Evolutionary conservation across 805 yeast species (phyloP).

Genomic region (Candida quercuum): DNA sequence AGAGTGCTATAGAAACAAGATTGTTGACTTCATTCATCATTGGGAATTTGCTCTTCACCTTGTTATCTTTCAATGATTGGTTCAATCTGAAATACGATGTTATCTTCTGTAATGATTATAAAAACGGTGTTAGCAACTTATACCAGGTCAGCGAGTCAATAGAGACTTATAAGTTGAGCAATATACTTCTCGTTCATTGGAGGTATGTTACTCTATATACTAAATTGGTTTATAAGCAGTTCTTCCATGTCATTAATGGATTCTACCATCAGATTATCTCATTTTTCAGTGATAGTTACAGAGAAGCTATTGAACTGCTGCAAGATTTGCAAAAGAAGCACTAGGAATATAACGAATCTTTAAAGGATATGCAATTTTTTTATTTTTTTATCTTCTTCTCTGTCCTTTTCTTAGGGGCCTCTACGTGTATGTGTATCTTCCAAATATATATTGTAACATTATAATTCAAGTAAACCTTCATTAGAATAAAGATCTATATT

Average conservation of each 20-base stretch:
- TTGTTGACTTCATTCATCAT: constrained; percentile 15
- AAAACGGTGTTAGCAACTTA: constrained; percentile 20
- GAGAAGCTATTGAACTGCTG: constrained; percentile 2
- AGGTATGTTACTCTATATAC: constrained; percentile 5
- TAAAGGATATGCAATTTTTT: too few relatives aligned
- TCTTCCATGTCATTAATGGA: too few relatives aligned
- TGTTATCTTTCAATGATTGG: constrained; percentile 20
- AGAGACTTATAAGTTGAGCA: constrained; percentile 15
- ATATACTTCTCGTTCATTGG: constrained; percentile 3
- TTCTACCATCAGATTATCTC: too few relatives aligned
- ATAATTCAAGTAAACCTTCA: too few relatives aligned
- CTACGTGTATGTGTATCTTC: too few relatives aligned
- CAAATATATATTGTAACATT: too few relatives aligned
- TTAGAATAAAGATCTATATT: too few relatives aligned
- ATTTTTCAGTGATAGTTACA: constrained; percentile 6
- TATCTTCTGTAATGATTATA: constrained; percentile 24
- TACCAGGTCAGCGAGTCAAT: constrained; percentile 20
- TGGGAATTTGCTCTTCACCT: constrained; percentile 14
- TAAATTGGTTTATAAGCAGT: constrained; percentile 14
- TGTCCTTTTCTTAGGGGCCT: too few relatives aligned
- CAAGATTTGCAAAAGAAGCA: too few relatives aligned
- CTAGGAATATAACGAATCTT: too few relatives aligned
- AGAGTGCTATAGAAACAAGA: constrained; percentile 20
- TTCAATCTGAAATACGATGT: constrained; percentile 19
- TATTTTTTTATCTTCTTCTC: too few relatives aligned